Base-by-base conservation (phyloP, 208 protist genomes). In the Herpetomonas tarakana region DNA sequence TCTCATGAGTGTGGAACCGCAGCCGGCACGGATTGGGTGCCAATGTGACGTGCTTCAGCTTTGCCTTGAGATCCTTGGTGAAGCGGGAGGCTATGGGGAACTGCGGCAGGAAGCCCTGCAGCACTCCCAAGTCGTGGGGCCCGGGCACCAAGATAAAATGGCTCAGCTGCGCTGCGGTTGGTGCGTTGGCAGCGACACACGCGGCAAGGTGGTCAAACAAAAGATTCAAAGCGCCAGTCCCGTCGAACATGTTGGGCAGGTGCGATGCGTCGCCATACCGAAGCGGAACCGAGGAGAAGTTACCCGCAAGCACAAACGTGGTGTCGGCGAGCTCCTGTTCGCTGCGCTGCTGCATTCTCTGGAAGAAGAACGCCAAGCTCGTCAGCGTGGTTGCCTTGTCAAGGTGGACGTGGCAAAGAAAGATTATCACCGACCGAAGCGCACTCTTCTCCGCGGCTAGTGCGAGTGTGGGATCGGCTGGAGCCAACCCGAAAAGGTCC, bases 1-100 rank as follows among this genome's bases (percentile, higher is more conserved):
- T 76, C 62, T 96, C 90, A 56, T 92, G 90, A 16, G 90, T 92
- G 75, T 77, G 79, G 64, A 93, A 93, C 53, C 86, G 82, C 50
- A 96, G 62, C 9, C 87, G 83, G 49, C 84, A 92, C 21, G 90
- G 90, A 65, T 96, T 96, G 0, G 84, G 75, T 11, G 86, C 90
- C 28, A 92, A 68, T 18, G 68, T 74, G 12, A 92, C 67, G 51
- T 68, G 76, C 47, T 93, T 91, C n/a, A 82, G 63, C 24, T 76
- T 71, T 19, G 65, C 51, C 45, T 79, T 58, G 12, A 96, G 69
- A 11, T 61, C 73, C 29, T 82, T 83, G 3, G 64, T 55, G 54
- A 88, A 84, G 30, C 65, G 55, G 4, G 64, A 65, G 9, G 87
- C 70, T 29, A 96, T 71, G 0, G 86, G 78, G 21, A 77, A 78